Evolutionary conservation across 2,329 filamentous ascomycete species (phyloP), one percentile per base, ranked within the genome.

Genomic region (Trichophyton schoenleinii): DNA sequence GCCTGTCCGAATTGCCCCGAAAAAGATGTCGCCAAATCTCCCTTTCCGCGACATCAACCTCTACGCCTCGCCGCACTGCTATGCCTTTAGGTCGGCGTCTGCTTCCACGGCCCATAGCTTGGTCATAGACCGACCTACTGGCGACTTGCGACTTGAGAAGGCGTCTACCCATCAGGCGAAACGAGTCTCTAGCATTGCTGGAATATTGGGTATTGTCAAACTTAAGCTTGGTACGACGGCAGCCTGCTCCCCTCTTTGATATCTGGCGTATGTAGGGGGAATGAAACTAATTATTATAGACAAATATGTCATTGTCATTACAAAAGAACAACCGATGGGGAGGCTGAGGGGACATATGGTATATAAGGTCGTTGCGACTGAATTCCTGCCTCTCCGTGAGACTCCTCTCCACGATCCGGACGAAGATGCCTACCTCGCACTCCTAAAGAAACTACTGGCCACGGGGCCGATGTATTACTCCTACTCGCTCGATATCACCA

Each of bases 21-120:
- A 38, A n/a, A 67, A 65, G 57, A 76, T 75, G 74, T 66, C 71
- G 60, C 67, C 72, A 60, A 62, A 71, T 60, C 78, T 87, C 61
- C 94, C 92, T 22, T 99, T 91, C 77, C 85, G 92, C 72, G 94
- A 99, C 79, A 95, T 97, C 79, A 99, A 97, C 75, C 85, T 99
- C 74, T 91, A 95, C 75, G 88, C 91, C 66, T 91, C 92, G 59
- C 81, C 89, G 69, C 89, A 92, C 69, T 87, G 94, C 72, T 99
- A 99, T 80, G 89, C 91, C 69, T 99, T 99, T 76, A 91, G 89
- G 44, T 99, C 94, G 31, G 94, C 94, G 31, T 97, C 94, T 0
- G 92, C 91, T 2, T 91, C 91, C 64, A 85, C 91, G 75, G 87
- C 91, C 31, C 90, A 89, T 13, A 89, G 90, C 8, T 81, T 99